Evolutionary conservation across 2,329 filamentous ascomycete species (phyloP).

Genomic region (Aspergillus sp.): DNA sequence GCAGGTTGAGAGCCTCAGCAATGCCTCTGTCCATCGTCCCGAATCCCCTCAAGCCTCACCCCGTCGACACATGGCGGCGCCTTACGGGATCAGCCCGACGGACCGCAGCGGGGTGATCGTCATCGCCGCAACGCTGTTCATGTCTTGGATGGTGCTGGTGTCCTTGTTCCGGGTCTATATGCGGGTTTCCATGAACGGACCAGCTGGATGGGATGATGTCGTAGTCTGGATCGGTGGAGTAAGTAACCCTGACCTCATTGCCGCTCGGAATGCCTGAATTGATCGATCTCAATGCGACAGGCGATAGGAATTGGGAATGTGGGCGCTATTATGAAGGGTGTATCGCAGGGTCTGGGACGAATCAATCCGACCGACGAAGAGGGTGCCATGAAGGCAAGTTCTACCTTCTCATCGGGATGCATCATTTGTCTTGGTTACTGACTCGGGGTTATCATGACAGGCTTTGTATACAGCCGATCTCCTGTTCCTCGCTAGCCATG

Average conservation of each 20-base stretch:
- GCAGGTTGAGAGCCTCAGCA: constrained; percentile 5
- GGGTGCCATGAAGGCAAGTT: constrained; percentile 15
- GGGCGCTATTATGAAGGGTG: constrained; percentile 22
- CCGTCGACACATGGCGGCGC: neutral
- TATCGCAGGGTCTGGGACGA: constrained; percentile 28
- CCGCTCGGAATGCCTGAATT: too few relatives aligned
- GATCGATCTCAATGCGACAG: constrained; percentile 3
- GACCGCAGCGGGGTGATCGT: constrained; percentile 21
- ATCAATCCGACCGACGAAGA: constrained; percentile 11
- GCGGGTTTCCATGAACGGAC: constrained; percentile 27
- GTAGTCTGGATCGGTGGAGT: constrained; percentile 21
- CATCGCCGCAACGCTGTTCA: constrained; percentile 21
- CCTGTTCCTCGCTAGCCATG: constrained; percentile 30
- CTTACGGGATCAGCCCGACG: constrained; percentile 18
- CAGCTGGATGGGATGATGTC: constrained; percentile 25
- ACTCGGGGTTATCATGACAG: neutral
- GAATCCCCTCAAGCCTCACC: neutral
- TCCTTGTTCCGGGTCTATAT: constrained; percentile 25
- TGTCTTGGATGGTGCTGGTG: constrained; percentile 27
- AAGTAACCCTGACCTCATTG: neutral
- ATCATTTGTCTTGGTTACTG: too few relatives aligned
- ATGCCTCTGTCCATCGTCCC: neutral
- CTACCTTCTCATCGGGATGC: neutral
- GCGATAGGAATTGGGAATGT: constrained; percentile 26
- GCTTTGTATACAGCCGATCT: constrained; percentile 20